Percentiles rank a stretch among this genome's conserved stretches.
These are phyloP conservation scores for Thalassiosira delicatula DNA, from an alignment of 352 stramenopile species.

Conservation along the genomic window DNA sequence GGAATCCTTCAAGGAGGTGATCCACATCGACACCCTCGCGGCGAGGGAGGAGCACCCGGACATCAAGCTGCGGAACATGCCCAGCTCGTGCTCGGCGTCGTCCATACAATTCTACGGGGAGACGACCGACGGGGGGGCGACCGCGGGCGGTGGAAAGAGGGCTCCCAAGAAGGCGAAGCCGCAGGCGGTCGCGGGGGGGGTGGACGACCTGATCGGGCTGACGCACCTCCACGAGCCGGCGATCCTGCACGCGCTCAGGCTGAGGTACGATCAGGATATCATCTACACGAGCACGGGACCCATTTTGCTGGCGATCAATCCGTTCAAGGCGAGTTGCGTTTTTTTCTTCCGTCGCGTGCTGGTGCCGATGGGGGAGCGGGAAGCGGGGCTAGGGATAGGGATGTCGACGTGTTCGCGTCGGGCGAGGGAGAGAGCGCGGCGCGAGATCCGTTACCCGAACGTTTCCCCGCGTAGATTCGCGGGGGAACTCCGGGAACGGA, in stretches of 20 bases:
- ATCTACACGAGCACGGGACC: conserved; percentile 77
- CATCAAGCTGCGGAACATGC: conserved; percentile 82
- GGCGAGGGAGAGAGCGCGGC: too few relatives aligned
- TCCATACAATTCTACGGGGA: conserved; percentile 48
- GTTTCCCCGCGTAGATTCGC: too few relatives aligned
- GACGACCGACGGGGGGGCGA: conserved; percentile 48
- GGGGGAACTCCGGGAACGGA: too few relatives aligned
- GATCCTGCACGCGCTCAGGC: conserved; percentile 56
- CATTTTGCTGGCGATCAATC: conserved; percentile 73
- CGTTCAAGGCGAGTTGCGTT: too few relatives aligned
- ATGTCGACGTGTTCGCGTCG: too few relatives aligned
- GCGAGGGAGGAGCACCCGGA: conserved; percentile 74
- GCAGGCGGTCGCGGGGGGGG: conserved; percentile 65
- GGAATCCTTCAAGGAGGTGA: conserved; percentile 39
- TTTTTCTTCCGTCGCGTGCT: too few relatives aligned
- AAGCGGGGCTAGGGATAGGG: too few relatives aligned
- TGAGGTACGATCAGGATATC: conserved; percentile 47
- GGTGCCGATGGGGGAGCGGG: too few relatives aligned
- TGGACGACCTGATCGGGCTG: conserved; percentile 89
- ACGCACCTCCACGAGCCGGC: conserved; percentile 84
- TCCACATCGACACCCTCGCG: conserved; percentile 33
- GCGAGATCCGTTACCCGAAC: too few relatives aligned
- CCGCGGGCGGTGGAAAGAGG: background rate
- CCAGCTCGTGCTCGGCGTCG: conserved; percentile 41
- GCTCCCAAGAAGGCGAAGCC: conserved; percentile 27